These are phyloP conservation scores for Stylosanthes scabra DNA, from an alignment of 331 rosid genomes.

Conservation along the genomic window DNA sequence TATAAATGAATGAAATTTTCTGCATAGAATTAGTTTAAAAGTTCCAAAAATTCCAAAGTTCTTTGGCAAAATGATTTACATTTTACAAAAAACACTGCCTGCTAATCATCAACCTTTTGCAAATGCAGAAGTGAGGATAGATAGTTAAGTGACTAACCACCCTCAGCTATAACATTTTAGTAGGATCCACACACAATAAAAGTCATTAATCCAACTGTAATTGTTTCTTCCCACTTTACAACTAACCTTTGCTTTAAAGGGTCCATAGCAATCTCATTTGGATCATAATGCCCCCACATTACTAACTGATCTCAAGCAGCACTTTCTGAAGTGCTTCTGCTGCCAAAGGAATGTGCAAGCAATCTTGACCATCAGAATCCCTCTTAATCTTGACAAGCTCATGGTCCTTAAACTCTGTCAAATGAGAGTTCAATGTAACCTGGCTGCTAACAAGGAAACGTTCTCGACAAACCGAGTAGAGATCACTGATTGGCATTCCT, in stretches of 20 bases:
- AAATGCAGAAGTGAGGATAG: neutral
- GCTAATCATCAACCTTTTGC: neutral
- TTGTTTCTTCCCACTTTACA: too few relatives aligned
- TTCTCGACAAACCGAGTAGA: slow-evolving; percentile 78
- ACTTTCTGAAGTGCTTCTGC: slow-evolving; percentile 85
- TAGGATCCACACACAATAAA: too few relatives aligned
- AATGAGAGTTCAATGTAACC: slow-evolving; percentile 81
- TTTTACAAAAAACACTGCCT: slow-evolving; percentile 1
- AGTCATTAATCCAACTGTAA: too few relatives aligned
- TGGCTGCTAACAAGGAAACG: slow-evolving; percentile 87
- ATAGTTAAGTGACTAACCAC: too few relatives aligned
- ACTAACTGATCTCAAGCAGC: slow-evolving; percentile 56
- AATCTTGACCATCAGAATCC: slow-evolving; percentile 91
- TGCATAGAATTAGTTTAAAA: slow-evolving; percentile 12
- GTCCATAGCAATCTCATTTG: neutral
- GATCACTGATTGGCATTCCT: slow-evolving; percentile 82
- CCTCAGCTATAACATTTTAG: too few relatives aligned
- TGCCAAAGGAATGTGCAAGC: slow-evolving; percentile 74
- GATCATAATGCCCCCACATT: slow-evolving; percentile 24
- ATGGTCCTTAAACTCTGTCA: slow-evolving; percentile 93
- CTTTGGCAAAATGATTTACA: slow-evolving; percentile 18
- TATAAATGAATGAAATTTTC: slow-evolving; percentile 13
- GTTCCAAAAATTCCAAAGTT: neutral
- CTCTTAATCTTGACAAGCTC: slow-evolving; percentile 86
- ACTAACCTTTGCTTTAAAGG: too few relatives aligned